These are phyloP conservation scores for Akanthomyces dipterigenus DNA, from an alignment of 2,329 filamentous ascomycete species.

Conservation along the genomic window DNA sequence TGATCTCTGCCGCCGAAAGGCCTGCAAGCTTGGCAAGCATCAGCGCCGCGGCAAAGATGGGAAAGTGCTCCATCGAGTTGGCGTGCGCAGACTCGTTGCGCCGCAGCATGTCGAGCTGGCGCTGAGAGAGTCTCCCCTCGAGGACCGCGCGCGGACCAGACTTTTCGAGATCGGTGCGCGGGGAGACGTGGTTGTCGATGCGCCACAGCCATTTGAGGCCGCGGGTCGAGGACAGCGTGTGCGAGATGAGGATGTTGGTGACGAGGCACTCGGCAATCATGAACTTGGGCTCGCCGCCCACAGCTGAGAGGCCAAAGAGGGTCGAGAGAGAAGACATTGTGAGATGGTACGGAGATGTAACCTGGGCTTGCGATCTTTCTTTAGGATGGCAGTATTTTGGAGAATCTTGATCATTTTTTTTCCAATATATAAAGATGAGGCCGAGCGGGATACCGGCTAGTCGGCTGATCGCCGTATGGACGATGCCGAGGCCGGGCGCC, in stretches of 20 bases:
- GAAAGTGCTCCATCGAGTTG: conserved; percentile 10
- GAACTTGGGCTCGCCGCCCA: neutral
- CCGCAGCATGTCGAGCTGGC: conserved; percentile 3
- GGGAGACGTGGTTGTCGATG: conserved; percentile 11
- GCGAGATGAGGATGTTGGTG: neutral
- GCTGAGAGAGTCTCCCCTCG: neutral
- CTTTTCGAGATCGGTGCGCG: neutral
- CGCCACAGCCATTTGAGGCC: neutral
- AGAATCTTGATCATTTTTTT: too few species aligned
- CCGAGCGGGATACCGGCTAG: too few species aligned
- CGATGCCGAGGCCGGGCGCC: too few species aligned
- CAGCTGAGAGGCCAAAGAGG: neutral
- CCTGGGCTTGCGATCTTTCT: too few species aligned
- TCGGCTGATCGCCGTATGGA: too few species aligned
- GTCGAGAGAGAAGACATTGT: conserved; percentile 2
- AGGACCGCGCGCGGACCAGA: conserved; percentile 5
- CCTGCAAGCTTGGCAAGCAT: conserved; percentile 5
- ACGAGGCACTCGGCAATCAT: conserved; percentile 10
- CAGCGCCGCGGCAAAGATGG: conserved; percentile 4
- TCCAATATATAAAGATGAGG: too few species aligned
- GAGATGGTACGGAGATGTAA: neutral
- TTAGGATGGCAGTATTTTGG: too few species aligned
- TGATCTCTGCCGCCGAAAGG: neutral
- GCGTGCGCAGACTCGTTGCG: conserved; percentile 7
- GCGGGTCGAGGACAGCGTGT: neutral